Base-by-base conservation (phyloP, 192 early-diverging fungal species). In the Physocladia obscura region DNA sequence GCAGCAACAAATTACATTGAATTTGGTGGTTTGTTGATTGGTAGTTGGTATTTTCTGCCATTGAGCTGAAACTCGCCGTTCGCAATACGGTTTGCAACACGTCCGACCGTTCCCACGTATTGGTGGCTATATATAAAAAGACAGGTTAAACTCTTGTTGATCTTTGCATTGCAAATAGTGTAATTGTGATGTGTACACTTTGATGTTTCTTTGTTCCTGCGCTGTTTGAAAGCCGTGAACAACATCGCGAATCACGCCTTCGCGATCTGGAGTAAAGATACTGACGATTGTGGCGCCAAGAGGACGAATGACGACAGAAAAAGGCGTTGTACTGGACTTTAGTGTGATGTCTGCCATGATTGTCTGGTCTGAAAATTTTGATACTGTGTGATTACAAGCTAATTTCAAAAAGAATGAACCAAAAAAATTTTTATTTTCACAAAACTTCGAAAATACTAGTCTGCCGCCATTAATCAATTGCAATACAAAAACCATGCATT, bases 21-120 rank as follows among this genome's bases (percentile, higher is more conserved):
- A 44, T 93, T 92, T 21, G 82, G 81, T 0, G 88, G 87, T 52
- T 94, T 89, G 70, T 86, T 93, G 50, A 81, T 71, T 19, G 82
- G 76, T 13, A 93, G 79, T 0, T 56, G 24, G 63, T 89, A 91
- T 0, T 70, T 63, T 0, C 75, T 68, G 15, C 72, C 82, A 38
- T 85, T 84, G 22, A 97, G 71, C 2, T 70, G 60, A 29, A 93
- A 93, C 38, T 79, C 48, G 39, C 24, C 56, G 24, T 67, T 27
- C 26, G 19, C 34, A 48, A 37, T 48, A 22, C 34, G 51, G 32
- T 57, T 34, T 11, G 49, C 13, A 17, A 40, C 40, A 49, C 30
- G 52, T 3, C 62, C 37, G 24, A 64, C 35, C 2, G 51, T 64
- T 13, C 38, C 34, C 15, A 65, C 22, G n/a, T 49, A 56, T 27